These are phyloP conservation scores for Penicillium frequentans DNA, from an alignment of 2,329 filamentous ascomycete genomes.

Conservation along the genomic window DNA sequence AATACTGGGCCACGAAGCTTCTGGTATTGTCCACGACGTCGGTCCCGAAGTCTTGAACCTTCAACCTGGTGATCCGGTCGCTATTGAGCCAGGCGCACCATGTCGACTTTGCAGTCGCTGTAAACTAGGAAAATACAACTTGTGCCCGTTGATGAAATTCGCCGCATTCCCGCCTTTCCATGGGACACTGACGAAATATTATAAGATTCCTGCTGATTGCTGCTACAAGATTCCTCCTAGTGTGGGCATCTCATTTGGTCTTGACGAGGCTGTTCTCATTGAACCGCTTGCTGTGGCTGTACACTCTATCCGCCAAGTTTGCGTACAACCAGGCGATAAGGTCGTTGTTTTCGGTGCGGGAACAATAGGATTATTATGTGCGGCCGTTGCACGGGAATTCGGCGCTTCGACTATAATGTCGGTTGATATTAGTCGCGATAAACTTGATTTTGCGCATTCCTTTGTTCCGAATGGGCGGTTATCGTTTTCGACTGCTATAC, in stretches of 20 bases:
- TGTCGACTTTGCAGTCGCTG: conserved; percentile 40
- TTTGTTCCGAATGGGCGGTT: conserved; percentile 10
- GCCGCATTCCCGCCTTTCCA: conserved; percentile 41
- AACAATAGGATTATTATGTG: conserved; percentile 62
- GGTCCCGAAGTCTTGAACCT: conserved; percentile 28
- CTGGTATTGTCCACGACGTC: conserved; percentile 30
- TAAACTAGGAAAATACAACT: conserved; percentile 42
- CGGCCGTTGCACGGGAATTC: conserved; percentile 62
- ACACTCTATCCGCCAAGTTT: conserved; percentile 43
- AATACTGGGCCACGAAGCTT: conserved; percentile 39
- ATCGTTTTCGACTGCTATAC: conserved; percentile 11
- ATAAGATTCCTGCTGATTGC: conserved; percentile 40
- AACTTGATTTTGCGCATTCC: conserved; percentile 55
- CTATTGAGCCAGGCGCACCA: conserved; percentile 40
- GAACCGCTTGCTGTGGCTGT: conserved; percentile 52
- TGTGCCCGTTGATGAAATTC: conserved; percentile 42
- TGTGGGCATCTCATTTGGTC: conserved; percentile 3
- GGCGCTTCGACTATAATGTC: conserved; percentile 62
- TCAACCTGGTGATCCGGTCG: conserved; percentile 33
- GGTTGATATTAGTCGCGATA: conserved; percentile 60
- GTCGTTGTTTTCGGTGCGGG: conserved; percentile 64
- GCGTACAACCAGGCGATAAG: conserved; percentile 40
- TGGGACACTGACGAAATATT: conserved; percentile 43
- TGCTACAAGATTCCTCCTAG: conserved; percentile 38
- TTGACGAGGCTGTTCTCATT: conserved; percentile 39